Evolutionary conservation across 441 rosid genomes (phyloP).

Genomic region (Brassica balearica): DNA sequence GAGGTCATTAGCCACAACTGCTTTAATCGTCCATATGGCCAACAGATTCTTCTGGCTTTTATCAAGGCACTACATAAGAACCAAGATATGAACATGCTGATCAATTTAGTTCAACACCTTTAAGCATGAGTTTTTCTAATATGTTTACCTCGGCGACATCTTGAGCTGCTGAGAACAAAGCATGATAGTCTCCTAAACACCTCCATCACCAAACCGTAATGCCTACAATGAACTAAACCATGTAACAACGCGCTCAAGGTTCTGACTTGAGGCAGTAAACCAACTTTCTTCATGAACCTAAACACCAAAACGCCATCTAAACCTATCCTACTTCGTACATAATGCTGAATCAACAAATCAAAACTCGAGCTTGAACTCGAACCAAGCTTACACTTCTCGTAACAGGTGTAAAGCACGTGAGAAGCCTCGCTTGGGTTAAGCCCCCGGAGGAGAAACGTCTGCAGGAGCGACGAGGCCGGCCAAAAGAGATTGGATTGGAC

Average conservation of each 20-base stretch:
- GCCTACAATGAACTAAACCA: constrained; percentile 65
- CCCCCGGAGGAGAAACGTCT: constrained; percentile 72
- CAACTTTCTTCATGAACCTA: constrained; percentile 62
- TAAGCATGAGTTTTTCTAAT: constrained; percentile 23
- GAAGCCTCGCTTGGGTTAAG: constrained; percentile 66
- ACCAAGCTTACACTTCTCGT: constrained; percentile 50
- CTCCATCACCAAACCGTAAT: constrained; percentile 56
- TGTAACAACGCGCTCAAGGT: constrained; percentile 68
- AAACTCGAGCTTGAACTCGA: constrained; percentile 69
- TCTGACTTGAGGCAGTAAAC: constrained; percentile 69
- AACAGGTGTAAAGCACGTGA: constrained; percentile 51
- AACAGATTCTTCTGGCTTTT: constrained; percentile 76
- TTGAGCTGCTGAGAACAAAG: constrained; percentile 80
- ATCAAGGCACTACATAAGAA: constrained; percentile 62
- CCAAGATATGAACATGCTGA: constrained; percentile 29
- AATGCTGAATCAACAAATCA: constrained; percentile 79
- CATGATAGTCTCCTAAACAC: constrained; percentile 70
- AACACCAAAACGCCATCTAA: constrained; percentile 62
- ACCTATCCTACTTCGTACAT: constrained; percentile 64
- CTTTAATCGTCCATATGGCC: constrained; percentile 69
- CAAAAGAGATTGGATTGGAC: constrained; percentile 61
- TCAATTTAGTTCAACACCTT: neutral
- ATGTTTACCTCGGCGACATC: constrained; percentile 70
- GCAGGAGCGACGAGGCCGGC: constrained; percentile 91
- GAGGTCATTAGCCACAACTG: constrained; percentile 90